phyloP scores from a whole-genome alignment of 805 yeast species.

The Candida tibetensis region DNA sequence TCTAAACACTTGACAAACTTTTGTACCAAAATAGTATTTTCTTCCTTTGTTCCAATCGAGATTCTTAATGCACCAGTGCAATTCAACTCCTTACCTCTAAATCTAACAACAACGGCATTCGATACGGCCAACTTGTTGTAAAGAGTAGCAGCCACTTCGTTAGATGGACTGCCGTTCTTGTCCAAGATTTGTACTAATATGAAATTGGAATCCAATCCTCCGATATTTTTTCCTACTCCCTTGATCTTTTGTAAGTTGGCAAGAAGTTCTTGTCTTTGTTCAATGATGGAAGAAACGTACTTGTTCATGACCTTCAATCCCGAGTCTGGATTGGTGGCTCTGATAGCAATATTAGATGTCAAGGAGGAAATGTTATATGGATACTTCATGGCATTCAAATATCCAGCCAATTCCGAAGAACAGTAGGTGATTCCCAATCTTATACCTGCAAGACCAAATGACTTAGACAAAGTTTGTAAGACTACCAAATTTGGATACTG shows the following conservation, averaged over 20 bases:
- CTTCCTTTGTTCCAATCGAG: conserved; percentile 80
- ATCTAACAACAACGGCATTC: conserved; percentile 81
- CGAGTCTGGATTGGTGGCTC: conserved; percentile 58
- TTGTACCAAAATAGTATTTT: conserved; percentile 57
- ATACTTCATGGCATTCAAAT: conserved; percentile 88
- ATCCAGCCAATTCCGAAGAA: conserved; percentile 53
- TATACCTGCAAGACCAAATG: conserved; percentile 95
- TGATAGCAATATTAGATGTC: conserved; percentile 69
- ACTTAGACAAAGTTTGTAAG: conserved; percentile 87
- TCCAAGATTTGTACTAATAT: conserved; percentile 69
- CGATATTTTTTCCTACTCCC: conserved; percentile 71
- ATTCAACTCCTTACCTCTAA: conserved; percentile 85
- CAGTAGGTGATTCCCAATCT: conserved; percentile 83
- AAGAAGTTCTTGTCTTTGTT: conserved; percentile 56
- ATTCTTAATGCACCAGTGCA: conserved; percentile 86
- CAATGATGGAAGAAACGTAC: conserved; percentile 47
- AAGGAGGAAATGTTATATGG: conserved; percentile 90
- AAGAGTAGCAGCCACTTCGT: conserved; percentile 60
- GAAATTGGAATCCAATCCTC: conserved; percentile 87
- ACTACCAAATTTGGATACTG: conserved; percentile 81
- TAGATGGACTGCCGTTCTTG: conserved; percentile 60
- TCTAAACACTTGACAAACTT: conserved; percentile 37
- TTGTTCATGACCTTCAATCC: conserved; percentile 60
- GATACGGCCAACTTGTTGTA: conserved; percentile 70
- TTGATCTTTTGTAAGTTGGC: conserved; percentile 52